Evolutionary conservation across 2,329 filamentous ascomycete species (phyloP).

Genomic region (Mariannaea elegans): DNA sequence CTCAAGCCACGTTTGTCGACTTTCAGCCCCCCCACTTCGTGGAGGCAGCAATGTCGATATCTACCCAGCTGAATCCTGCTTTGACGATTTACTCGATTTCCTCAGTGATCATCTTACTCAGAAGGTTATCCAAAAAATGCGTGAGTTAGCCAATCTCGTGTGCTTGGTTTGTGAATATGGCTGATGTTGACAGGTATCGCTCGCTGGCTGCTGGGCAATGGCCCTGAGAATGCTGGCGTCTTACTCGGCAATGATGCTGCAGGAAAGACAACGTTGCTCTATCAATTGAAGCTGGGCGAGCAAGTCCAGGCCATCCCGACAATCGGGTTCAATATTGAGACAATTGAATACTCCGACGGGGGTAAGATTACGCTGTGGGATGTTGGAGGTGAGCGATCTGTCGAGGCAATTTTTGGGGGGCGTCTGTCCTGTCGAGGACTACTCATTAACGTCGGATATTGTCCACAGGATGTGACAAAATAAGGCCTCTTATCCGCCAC

Average conservation of each 20-base stretch:
- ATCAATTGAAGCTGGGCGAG: constrained; percentile 88
- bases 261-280: constrained; percentile 81
- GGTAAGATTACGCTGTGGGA: constrained; percentile 41
- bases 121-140: constrained; percentile 21
- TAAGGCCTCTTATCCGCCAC: constrained; percentile 39
- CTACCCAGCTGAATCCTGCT: neutral
- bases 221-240: constrained; percentile 30
- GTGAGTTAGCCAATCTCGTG: constrained; percentile 8
- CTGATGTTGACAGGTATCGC: constrained; percentile 31
- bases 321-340: constrained; percentile 95
- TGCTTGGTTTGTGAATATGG: neutral
- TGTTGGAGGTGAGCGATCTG: constrained; percentile 36
- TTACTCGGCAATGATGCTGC: constrained; percentile 45
- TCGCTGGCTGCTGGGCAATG: constrained; percentile 32
- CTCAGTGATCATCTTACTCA: neutral
- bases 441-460: too few relatives aligned
- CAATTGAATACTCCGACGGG: constrained; percentile 54
- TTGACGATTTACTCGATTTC: too few relatives aligned
- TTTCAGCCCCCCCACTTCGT: constrained; percentile 31
- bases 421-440: too few relatives aligned
- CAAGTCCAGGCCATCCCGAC: constrained; percentile 95
- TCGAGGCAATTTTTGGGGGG: neutral
- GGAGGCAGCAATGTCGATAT: constrained; percentile 36
- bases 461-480: constrained; percentile 36
- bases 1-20: constrained; percentile 30